Evolutionary conservation across 148 eudicot genomes (phyloP).

Genomic region (Dysphania ambrosioides): DNA sequence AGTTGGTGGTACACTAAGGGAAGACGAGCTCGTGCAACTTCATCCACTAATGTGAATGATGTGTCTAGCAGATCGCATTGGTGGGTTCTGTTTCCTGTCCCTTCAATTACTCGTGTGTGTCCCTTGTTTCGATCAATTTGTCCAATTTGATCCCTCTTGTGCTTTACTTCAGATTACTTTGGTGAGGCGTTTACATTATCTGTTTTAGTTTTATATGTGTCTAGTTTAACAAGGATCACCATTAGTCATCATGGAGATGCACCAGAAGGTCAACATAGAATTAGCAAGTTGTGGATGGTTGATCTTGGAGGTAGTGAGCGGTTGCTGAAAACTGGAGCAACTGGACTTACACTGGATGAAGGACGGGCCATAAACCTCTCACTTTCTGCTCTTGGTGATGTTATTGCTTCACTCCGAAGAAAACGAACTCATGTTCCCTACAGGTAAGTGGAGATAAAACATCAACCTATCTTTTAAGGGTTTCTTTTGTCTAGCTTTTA

Average conservation of each 20-base stretch:
- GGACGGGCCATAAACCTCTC: slow-evolving; percentile 76
- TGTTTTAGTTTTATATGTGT: slow-evolving; percentile 44
- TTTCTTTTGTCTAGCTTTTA: background rate
- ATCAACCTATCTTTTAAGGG: background rate
- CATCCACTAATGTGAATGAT: slow-evolving; percentile 67
- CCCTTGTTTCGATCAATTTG: background rate
- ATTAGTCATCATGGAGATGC: slow-evolving; percentile 50
- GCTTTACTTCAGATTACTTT: slow-evolving; percentile 19
- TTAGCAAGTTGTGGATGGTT: slow-evolving; percentile 78
- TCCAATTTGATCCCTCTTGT: background rate
- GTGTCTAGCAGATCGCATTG: slow-evolving; percentile 78
- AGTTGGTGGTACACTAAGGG: slow-evolving; percentile 71
- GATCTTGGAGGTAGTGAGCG: slow-evolving; percentile 86
- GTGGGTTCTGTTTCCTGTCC: slow-evolving; percentile 40
- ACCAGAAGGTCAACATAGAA: slow-evolving; percentile 38
- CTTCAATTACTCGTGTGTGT: background rate
- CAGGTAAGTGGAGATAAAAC: slow-evolving; percentile 36
- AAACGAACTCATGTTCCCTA: slow-evolving; percentile 62
- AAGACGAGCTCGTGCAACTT: slow-evolving; percentile 65
- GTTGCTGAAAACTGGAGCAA: slow-evolving; percentile 70
- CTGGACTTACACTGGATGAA: slow-evolving; percentile 66
- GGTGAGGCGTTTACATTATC: slow-evolving; percentile 37
- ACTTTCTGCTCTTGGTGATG: slow-evolving; percentile 78
- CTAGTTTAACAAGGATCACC: slow-evolving; percentile 71
- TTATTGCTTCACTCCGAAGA: slow-evolving; percentile 63